A percentile compares a stretch with the other conserved stretches of the same genome.
phyloP scores from a whole-genome alignment of 164 flowering plant species.

The Tinospora cordifolia region DNA sequence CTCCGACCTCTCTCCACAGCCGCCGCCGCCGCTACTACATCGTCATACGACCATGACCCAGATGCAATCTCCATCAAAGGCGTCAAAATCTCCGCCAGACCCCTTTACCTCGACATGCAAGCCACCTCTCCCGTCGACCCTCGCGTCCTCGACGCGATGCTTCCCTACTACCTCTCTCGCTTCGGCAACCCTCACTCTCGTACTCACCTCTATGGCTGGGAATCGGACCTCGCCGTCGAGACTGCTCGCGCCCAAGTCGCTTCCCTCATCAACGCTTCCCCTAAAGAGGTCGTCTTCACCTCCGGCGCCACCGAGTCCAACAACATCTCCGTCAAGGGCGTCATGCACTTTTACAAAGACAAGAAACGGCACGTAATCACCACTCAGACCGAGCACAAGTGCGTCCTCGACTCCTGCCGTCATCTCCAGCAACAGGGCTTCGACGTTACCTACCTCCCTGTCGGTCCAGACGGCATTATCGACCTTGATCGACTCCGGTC shows the following conservation, averaged over 20 bases:
- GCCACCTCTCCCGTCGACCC: constrained; percentile 96
- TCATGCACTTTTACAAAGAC: constrained; percentile 67
- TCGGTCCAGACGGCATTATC: constrained; percentile 60
- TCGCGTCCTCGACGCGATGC: constrained; percentile 83
- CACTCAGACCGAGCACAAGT: constrained; percentile 97
- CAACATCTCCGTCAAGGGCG: constrained; percentile 86
- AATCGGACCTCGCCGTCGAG: constrained; percentile 84
- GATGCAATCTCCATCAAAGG: constrained; percentile 60
- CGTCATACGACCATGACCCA: constrained; percentile 21
- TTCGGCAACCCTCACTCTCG: constrained; percentile 97
- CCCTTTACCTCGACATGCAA: constrained; percentile 89
- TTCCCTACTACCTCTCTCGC: constrained; percentile 60
- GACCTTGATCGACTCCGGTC: constrained; percentile 46
- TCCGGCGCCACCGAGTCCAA: constrained; percentile 97
- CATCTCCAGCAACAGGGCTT: constrained; percentile 91
- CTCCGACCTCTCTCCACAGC: constrained; percentile 39
- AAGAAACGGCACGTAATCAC: constrained; percentile 83
- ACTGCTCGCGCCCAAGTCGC: constrained; percentile 70
- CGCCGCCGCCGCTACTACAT: constrained; percentile 29
- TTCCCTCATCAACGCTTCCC: constrained; percentile 61
- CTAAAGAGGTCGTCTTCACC: constrained; percentile 87
- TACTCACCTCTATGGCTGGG: constrained; percentile 97
- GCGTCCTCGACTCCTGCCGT: constrained; percentile 90
- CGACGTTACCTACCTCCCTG: constrained; percentile 80
- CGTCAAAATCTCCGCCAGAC: constrained; percentile 70